These are phyloP conservation scores for Candida chilensis DNA, from an alignment of 805 yeast species.

Conservation along the genomic window DNA sequence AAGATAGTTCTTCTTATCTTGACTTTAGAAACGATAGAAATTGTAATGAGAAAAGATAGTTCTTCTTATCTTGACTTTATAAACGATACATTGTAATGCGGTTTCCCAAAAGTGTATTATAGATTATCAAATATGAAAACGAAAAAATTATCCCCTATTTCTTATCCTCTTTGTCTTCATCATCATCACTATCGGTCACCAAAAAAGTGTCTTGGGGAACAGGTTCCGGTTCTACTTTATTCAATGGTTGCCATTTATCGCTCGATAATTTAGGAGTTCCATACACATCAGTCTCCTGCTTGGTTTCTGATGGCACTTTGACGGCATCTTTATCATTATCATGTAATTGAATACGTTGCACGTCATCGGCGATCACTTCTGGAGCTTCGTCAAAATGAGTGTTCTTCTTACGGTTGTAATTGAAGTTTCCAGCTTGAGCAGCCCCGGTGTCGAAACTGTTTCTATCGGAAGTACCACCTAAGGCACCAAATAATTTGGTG, in stretches of 20 bases:
- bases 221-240: slow-evolving; percentile 27
- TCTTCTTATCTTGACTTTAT: no score
- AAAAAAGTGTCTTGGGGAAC: slow-evolving; percentile 35
- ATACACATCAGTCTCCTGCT: slow-evolving; percentile 4
- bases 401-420: slow-evolving; percentile 5
- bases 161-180: no score
- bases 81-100: no score
- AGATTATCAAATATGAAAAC: no score
- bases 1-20: no score
- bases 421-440: not conserved
- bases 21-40: no score
- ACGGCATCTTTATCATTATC: slow-evolving; percentile 19
- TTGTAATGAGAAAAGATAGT: no score
- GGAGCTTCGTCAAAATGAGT: slow-evolving; percentile 43
- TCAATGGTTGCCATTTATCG: slow-evolving; percentile 33
- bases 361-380: slow-evolving; percentile 38
- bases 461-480: slow-evolving; percentile 32
- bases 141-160: no score
- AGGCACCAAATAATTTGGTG: slow-evolving; percentile 33
- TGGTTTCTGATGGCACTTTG: slow-evolving; percentile 14
- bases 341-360: slow-evolving; percentile 37
- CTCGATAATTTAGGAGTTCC: slow-evolving; percentile 4
- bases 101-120: no score
- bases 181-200: slow-evolving; percentile 42
- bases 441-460: slow-evolving; percentile 6